Base-by-base conservation (phyloP, 495 filamentous ascomycete genomes). In the Aspergillus leporis region DNA sequence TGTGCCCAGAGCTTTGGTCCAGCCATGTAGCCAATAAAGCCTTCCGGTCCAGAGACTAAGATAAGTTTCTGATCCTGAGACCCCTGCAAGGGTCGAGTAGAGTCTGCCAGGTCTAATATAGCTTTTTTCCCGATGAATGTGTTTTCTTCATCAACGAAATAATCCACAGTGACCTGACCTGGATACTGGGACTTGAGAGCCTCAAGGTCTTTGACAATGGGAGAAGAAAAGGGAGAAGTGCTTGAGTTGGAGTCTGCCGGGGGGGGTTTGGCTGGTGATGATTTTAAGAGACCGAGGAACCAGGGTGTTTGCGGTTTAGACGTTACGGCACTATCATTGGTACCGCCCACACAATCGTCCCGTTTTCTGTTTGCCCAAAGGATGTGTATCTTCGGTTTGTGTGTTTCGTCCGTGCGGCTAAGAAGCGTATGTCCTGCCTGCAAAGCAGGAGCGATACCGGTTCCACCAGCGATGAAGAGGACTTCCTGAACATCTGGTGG, bases 391-490 rank as follows among this genome's bases (percentile, higher is more conserved):
- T 64, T 75, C 1, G 72, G 68, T n/a, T 62, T 51, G 25, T 66
- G 63, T 28, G 54, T 59, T 7, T 62, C 61, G 22, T 58, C 57
- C 34, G 64, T 66, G 36, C 73, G 68, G 34, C 59, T 63, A 53
- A 87, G 70, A 4, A 94, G 64, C 9, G 80, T 81, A 56, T 85
- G 73, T 36, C 84, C 90, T 23, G 87, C 81, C 72, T 98, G 93
- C 62, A 97, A 68, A 32, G 93, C 94, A 0, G 93, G 90, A 22
- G 91, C 92, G 69, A 98, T 94, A 0, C 93, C 94, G 6, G 94
- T 98, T 0, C 94, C 94, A 0, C 93, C 94, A 14, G 93, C 94
- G 32, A 97, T 75, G 70, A 98, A 97, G 3, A 97, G 66, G 2
- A 97, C 78, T 32, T 83, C 72, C 19, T 71, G 75, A 38, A 74